Percentiles rank a stretch among this genome's conserved stretches.
Evolutionary conservation across 768 basidiomycete genomes (phyloP).

Genomic region (Suillus ampliporus): DNA sequence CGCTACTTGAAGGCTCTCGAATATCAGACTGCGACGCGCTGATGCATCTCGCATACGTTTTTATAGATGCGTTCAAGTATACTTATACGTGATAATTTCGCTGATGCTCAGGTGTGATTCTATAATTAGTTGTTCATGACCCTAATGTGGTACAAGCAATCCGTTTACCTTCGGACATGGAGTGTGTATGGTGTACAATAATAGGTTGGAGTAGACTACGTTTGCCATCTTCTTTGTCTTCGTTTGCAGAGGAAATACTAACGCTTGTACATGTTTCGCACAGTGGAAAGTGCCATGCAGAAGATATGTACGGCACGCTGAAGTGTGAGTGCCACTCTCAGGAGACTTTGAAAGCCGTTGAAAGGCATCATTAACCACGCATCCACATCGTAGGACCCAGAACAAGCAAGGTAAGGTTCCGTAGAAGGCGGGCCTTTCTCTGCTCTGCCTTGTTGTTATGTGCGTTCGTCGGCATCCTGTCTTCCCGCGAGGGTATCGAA

Average conservation of each 20-base stretch:
- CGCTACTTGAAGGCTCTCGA: background rate
- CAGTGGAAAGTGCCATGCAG: no score
- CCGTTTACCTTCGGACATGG: background rate
- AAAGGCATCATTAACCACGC: no score
- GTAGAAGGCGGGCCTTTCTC: no score
- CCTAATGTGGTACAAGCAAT: background rate
- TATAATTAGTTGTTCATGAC: background rate
- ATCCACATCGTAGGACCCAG: no score
- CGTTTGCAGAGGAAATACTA: background rate
- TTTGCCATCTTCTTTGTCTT: background rate
- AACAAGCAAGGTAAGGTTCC: no score
- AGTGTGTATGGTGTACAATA: background rate
- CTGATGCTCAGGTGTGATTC: background rate
- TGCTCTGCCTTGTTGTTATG: no score
- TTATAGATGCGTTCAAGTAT: constrained; percentile 4
- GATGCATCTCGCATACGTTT: background rate
- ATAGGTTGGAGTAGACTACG: background rate
- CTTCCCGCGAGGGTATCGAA: no score
- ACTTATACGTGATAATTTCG: constrained; percentile 1
- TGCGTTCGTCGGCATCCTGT: no score
- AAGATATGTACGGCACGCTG: no score
- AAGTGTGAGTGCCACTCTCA: no score
- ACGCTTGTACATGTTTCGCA: background rate
- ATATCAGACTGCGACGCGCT: background rate
- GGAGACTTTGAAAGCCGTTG: no score